These are phyloP conservation scores for Schwanniomyces polymorphus DNA, from an alignment of 805 yeast genomes.

Conservation along the genomic window DNA sequence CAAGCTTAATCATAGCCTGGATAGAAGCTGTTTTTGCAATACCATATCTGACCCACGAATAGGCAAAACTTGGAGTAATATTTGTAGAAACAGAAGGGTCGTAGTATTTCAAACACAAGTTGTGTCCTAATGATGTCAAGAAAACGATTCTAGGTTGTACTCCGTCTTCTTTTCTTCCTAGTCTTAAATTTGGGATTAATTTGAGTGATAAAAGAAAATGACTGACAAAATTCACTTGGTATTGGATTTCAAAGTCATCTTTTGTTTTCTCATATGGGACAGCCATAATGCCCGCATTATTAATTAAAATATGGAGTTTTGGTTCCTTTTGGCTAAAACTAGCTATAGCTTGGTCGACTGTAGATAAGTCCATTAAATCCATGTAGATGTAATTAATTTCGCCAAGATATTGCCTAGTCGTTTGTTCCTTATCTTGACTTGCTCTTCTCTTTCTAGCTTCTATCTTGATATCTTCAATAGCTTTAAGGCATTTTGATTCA, in stretches of 20 bases:
- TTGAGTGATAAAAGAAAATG: conserved; percentile 33
- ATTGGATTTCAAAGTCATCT: conserved; percentile 41
- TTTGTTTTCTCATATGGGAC: conserved; percentile 34
- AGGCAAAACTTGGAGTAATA: conserved; percentile 21
- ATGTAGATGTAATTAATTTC: conserved; percentile 51
- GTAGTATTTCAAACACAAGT: conserved; percentile 18
- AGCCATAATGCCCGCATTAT: conserved; percentile 44
- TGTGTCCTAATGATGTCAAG: conserved; percentile 36
- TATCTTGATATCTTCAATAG: conserved; percentile 29
- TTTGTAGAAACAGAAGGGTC: conserved; percentile 23
- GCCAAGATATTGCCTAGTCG: conserved; percentile 39
- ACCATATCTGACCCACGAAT: conserved; percentile 36
- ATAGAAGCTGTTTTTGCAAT: conserved; percentile 33
- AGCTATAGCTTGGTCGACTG: conserved; percentile 26
- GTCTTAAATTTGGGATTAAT: conserved; percentile 25
- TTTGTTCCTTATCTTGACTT: conserved; percentile 8
- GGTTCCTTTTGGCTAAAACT: conserved; percentile 22
- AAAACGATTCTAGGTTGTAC: conserved; percentile 29
- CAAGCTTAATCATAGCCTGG: conserved; percentile 28
- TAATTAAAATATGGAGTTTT: conserved; percentile 31
- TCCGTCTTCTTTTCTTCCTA: conserved; percentile 12
- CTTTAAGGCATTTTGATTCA: conserved; percentile 27
- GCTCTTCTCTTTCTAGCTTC: conserved; percentile 29
- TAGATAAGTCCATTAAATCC: conserved; percentile 47
- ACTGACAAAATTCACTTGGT: conserved; percentile 38